Evolutionary conservation across 208 protist genomes (phyloP), one percentile per base, ranked within the genome.

Genomic region (Novymonas esmeraldas): DNA sequence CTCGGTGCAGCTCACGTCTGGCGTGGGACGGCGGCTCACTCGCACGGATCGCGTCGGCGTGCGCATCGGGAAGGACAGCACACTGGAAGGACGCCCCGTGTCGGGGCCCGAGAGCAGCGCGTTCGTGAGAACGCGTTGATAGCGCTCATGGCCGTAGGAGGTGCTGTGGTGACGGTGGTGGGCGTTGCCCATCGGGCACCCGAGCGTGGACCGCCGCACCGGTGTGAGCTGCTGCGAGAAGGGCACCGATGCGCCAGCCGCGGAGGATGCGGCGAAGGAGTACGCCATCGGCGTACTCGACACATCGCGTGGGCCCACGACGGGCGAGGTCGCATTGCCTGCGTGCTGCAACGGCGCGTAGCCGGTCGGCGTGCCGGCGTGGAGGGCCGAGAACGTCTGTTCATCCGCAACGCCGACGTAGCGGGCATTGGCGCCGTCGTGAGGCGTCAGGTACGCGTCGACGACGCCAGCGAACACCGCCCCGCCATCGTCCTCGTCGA

Each of bases 321-420:
- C 26, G 24, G 54, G 36, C 20, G 54, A 59, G 11, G 20, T 20
- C 60, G 55, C 38, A 10, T 52, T 16, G 18, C 7, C 16, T 20
- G n/a, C 26, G 20, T 64, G 18, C n/a, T 11, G 28, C 36, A 9
- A 52, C n/a, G 44, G 18, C 10, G 45, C 20, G 31, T 22, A 18
- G 7, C 48, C 31, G 7, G 31, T 29, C 1, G 33, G 16, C 24
- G 6, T 33, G 42, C 31, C 49, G 28, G 67, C 7, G 28, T 44
- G 52, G 10, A 68, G 31, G 9, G 70, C 46, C 6, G 70, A 68
- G 33, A 75, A 75, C 11, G 38, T 61, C 18, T 55, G 54, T 18
- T 75, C 64, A 38, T 75, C 64, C 6, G 55, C 70, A 2, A 75
- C 31, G 31, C 57, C 70, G 3, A 75, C 48, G 70, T 75, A 75